Base-by-base conservation (phyloP, 305 asterid genomes). In the Plantago coronopus region DNA sequence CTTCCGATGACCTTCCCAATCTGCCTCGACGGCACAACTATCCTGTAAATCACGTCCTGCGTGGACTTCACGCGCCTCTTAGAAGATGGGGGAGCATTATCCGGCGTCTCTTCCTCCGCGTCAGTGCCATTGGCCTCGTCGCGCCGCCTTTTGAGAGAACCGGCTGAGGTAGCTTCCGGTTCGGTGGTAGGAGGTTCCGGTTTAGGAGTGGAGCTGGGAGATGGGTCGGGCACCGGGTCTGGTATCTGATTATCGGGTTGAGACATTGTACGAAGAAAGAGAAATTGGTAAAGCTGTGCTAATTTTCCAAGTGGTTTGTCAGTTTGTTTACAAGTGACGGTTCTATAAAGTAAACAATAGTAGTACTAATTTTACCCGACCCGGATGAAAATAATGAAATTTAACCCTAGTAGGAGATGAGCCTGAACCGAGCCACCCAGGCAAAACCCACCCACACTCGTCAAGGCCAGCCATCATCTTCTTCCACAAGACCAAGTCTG, bases 1-100 rank as follows among this genome's bases (percentile, higher is more conserved):
- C 73, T 83, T 46, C 98, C 98, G 5, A 91, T 88, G 17, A 91
- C 97, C 75, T 88, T 91, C 67, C 98, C 97, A 60, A 91, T 91
- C 85, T 88, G 98, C 75, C 82, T 75, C 20, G 95, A 81, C 27
- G 96, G 98, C 44, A 91, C 95, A 53, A 91, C 80, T 34, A 91
- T 88, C 34, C 98, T 87, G 74, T 72, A 91, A 17, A 91, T 70
- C 44, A 91, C 76, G 48, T 91, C 98, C 29, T 77, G 72, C 3
- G 79, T 57, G 49, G 82, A 89, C 73, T 72, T 82, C 48, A 75
- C 76, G 31, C 95, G 85, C 75, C 96, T 79, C 80, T 86, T 91
- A 40, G 83, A 77, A 34, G 72, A 79, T 53, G 94, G 96, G 15
- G 42, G 19, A 51, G 1, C 2, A 15, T 25, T 5, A 6, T 53